Evolutionary conservation across 2,329 filamentous ascomycete genomes (phyloP).

Genomic region (Peltaster fructicola): DNA sequence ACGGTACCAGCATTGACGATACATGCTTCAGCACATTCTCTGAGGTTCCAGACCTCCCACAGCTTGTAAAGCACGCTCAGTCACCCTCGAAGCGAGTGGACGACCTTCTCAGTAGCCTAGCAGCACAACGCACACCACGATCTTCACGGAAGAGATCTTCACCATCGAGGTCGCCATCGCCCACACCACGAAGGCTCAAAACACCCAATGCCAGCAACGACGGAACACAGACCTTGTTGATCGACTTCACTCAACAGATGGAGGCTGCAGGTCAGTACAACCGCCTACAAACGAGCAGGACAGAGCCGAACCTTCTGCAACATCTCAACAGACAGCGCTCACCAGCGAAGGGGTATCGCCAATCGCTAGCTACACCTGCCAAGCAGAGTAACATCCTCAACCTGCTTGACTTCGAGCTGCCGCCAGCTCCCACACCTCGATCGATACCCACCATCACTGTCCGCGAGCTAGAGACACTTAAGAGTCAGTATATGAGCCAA

Average conservation of each 20-base stretch:
- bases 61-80: constrained; percentile 56
- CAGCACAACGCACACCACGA: constrained; percentile 29
- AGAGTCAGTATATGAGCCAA: constrained; percentile 77
- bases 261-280: constrained; percentile 33
- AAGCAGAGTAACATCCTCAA: constrained; percentile 39
- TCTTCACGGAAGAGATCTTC: constrained; percentile 27
- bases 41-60: constrained; percentile 71
- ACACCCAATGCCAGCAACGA: constrained; percentile 28
- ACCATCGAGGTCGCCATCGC: constrained; percentile 27
- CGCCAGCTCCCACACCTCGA: constrained; percentile 80
- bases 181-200: constrained; percentile 35
- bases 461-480: constrained; percentile 79
- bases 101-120: constrained; percentile 4
- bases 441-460: constrained; percentile 83
- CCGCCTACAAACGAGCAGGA: constrained; percentile 18
- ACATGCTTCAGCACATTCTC: constrained; percentile 78
- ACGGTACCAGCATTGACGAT: constrained; percentile 37
- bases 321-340: constrained; percentile 25
- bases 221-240: constrained; percentile 60
- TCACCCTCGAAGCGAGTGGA: constrained; percentile 22
- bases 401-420: constrained; percentile 78
- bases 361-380: constrained; percentile 23
- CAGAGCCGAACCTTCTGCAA: constrained; percentile 30
- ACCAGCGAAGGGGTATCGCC: constrained; percentile 21
- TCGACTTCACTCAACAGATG: constrained; percentile 75